These are phyloP conservation scores for Ophiostoma perfectum DNA, from an alignment of 2,329 filamentous ascomycete genomes.

Conservation along the genomic window DNA sequence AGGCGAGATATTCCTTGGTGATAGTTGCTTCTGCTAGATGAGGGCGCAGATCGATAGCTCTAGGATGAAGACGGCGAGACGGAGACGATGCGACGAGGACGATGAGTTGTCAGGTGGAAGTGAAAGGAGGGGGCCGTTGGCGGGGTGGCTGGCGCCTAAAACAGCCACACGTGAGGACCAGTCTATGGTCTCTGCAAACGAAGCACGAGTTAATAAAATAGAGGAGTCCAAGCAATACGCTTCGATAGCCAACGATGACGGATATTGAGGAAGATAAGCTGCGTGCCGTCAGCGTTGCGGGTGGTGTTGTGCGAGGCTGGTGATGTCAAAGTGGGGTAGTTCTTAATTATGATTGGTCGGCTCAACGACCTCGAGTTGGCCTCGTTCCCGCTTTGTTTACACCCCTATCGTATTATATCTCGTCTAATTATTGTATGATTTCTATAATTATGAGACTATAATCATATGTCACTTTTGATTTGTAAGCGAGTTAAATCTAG, in stretches of 20 bases:
- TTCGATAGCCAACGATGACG: too few relatives aligned
- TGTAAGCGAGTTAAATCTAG: neutral
- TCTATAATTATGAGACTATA: neutral
- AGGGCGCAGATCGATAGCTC: too few relatives aligned
- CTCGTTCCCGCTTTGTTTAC: neutral
- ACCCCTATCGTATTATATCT: neutral
- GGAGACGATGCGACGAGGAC: neutral
- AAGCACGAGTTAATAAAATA: neutral
- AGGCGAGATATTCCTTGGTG: too few relatives aligned
- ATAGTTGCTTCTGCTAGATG: too few relatives aligned
- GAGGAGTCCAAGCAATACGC: neutral
- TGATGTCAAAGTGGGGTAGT: neutral
- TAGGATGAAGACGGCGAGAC: neutral
- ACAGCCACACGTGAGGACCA: neutral
- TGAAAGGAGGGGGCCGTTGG: neutral
- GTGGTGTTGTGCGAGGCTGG: neutral
- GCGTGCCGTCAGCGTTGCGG: too few relatives aligned
- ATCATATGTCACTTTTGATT: too few relatives aligned
- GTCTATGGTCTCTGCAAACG: neutral
- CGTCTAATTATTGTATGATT: too few relatives aligned
- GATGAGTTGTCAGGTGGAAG: neutral
- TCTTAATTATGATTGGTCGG: neutral
- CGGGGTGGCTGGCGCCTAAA: neutral
- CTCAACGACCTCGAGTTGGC: neutral
- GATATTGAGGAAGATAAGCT: neutral